Base-by-base conservation (phyloP, 1,284 basidiomycete genomes). In the Sanghuangporus baumii region DNA sequence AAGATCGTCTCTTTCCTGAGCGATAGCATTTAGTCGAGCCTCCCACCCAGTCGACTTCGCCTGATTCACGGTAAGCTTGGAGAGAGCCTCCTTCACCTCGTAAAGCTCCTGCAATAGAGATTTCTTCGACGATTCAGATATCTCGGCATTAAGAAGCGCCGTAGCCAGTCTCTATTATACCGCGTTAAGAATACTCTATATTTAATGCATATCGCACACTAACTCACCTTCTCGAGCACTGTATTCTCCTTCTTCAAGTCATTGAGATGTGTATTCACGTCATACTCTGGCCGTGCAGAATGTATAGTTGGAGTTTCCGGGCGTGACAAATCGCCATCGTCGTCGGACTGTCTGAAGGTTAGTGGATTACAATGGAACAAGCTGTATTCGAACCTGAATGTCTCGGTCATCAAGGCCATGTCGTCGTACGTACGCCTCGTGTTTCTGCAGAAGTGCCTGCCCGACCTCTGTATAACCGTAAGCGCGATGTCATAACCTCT, bases 401-500 rank as follows among this genome's bases (percentile, higher is more conserved):
- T 70, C 40, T 63, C 70, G 36, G 67, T 68, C 41, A 71, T 76
- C 63, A 63, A 85, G 85, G 79, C 89, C 84, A 69, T 88, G 85
- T 67, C 83, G 80, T 61, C 89, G 85, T 56, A 94, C 83, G 72
- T 91, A 91, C 3, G 89, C 90, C 74, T 96, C 94, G 72, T 95
- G 93, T 66, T 89, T 81, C 70, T 91, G 86, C 55, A 98, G 74
- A 52, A 98, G 76, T 1, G 94, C 94, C 74, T 94, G 92, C 1
- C 96, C 96, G 55, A 98, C 89, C 78, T 97, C 94, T 94, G 68
- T 26, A 54, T 95, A 54, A 98, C 89, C 78, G 96, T 94, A 68
- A 23, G 56, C 55, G 37, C 2, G n/a, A 14, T 34, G 34, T 50
- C 34, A 56, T 40, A 31, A 9, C 5, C 9, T 31, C 7, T 11